phyloP scores from a whole-genome alignment of 305 asterid genomes.

The Fraxinus dipetala region DNA sequence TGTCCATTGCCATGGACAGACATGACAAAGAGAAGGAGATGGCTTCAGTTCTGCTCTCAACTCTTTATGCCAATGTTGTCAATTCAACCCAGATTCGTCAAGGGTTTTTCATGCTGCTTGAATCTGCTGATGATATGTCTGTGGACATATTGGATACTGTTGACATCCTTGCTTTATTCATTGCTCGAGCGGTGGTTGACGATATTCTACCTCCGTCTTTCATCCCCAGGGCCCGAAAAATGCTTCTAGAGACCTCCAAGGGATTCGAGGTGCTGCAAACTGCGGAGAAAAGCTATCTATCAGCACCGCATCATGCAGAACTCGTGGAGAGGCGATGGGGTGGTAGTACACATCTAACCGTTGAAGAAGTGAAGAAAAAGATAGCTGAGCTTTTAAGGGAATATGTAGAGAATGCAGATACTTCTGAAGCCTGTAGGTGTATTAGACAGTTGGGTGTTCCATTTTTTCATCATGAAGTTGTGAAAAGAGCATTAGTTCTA shows the following conservation, averaged over 20 bases:
- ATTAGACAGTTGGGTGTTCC: conserved; percentile 73
- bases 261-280: conserved; percentile 66
- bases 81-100: conserved; percentile 68
- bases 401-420: conserved; percentile 72
- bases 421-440: conserved; percentile 75
- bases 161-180: conserved; percentile 73
- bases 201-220: conserved; percentile 92
- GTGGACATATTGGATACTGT: conserved; percentile 87
- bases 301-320: conserved; percentile 88
- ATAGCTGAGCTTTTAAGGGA: conserved; percentile 73
- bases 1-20: conserved; percentile 94
- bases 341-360: conserved; percentile 75
- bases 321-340: conserved; percentile 87
- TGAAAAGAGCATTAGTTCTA: conserved; percentile 66
- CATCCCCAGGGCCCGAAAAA: conserved; percentile 59
- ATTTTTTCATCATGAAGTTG: conserved; percentile 86
- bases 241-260: conserved; percentile 60
- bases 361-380: conserved; percentile 79
- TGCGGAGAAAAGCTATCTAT: conserved; percentile 82
- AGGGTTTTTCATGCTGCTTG: conserved; percentile 78
- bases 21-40: conserved; percentile 94
- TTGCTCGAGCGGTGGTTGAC: conserved; percentile 93
- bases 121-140: conserved; percentile 85
- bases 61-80: conserved; percentile 76
- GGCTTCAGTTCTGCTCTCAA: conserved; percentile 91